Conservation (phyloP, 176 grass and related monocot species). For the Musa schizocarpa region DNA sequence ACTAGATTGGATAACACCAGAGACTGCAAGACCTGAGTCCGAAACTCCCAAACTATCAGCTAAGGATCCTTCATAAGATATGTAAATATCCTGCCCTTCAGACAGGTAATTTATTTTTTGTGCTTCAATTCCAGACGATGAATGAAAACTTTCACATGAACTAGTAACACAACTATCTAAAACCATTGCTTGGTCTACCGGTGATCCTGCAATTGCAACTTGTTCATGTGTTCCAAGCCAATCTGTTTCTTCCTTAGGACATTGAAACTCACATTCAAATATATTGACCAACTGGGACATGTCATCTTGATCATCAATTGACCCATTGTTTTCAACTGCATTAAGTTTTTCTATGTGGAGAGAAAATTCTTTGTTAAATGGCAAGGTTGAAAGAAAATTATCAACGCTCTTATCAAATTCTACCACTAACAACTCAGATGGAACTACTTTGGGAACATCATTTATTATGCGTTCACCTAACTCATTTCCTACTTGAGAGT, state of each 20-base stretch:
- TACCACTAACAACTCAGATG: neutral
- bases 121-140: neutral
- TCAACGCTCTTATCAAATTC: neutral
- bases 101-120: neutral
- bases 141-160: slow-evolving; percentile 1
- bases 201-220: neutral
- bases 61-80: neutral
- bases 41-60: neutral
- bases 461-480: neutral
- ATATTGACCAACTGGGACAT: neutral
- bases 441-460: neutral
- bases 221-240: neutral
- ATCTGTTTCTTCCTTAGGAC: neutral
- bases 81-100: neutral
- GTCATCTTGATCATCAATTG: neutral
- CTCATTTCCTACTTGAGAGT: neutral
- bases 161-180: neutral
- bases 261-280: neutral
- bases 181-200: neutral
- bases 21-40: neutral
- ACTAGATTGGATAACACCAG: neutral
- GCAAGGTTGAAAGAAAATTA: neutral
- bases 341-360: neutral
- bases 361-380: neutral
- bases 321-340: neutral